These are phyloP conservation scores for Cladosporium austrohemisphaericum DNA, from an alignment of 2,329 filamentous ascomycete genomes.

Conservation along the genomic window DNA sequence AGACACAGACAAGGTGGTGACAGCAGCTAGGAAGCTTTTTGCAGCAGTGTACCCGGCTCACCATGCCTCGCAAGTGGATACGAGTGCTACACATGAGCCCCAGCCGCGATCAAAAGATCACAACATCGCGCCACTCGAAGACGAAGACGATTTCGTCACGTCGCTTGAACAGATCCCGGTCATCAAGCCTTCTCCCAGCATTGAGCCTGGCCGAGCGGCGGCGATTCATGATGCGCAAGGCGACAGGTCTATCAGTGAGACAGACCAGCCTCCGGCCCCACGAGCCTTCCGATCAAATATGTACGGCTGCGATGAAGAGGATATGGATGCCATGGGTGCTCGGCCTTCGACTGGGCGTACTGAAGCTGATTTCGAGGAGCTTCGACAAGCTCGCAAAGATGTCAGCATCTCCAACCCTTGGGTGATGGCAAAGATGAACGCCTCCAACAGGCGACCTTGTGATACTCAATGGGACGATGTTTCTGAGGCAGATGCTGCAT, in stretches of 20 bases:
- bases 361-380: constrained; percentile 30
- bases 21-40: constrained; percentile 45
- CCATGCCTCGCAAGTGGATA: neutral
- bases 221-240: no score
- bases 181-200: no score
- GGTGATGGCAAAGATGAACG: constrained; percentile 48
- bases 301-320: constrained; percentile 36
- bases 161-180: constrained; percentile 1
- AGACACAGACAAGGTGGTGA: constrained; percentile 49
- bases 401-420: constrained; percentile 45
- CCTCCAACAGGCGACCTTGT: constrained; percentile 11
- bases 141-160: constrained; percentile 3
- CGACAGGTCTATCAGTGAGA: no score
- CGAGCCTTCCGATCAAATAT: constrained; percentile 30
- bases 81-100: neutral
- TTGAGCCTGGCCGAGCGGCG: no score
- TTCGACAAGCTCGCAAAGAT: constrained; percentile 31
- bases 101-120: neutral
- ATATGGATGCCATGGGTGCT: constrained; percentile 23
- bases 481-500: neutral
- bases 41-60: constrained; percentile 20
- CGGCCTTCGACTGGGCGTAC: constrained; percentile 19
- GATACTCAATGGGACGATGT: neutral
- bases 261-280: no score
- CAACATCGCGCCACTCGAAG: neutral